Conservation (phyloP, 1,139 yeast species). For the Wickerhamiella pararugosa region DNA sequence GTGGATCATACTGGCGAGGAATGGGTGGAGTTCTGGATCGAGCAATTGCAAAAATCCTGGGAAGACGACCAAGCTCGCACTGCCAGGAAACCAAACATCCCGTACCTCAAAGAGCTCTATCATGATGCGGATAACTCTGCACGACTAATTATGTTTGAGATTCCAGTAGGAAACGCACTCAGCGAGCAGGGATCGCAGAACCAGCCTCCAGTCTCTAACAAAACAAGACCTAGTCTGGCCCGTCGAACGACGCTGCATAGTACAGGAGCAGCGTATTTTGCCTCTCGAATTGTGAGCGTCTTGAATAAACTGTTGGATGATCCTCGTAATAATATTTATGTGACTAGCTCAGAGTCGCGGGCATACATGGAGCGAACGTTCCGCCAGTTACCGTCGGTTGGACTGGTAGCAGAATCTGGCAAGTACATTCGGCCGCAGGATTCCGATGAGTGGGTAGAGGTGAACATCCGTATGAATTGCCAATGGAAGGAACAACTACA, state of each 20-base stretch:
- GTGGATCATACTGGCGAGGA: slow-evolving; percentile 50
- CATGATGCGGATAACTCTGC: slow-evolving; percentile 10
- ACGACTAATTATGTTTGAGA: slow-evolving; percentile 24
- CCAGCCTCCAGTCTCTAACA: background rate
- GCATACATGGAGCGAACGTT: slow-evolving; percentile 52
- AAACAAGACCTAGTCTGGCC: background rate
- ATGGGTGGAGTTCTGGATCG: slow-evolving; percentile 55
- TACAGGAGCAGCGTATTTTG: slow-evolving; percentile 9
- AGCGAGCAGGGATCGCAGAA: background rate
- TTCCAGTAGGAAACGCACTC: slow-evolving; percentile 15
- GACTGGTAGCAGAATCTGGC: slow-evolving; percentile 83
- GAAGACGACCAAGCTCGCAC: slow-evolving; percentile 35
- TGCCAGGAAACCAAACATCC: slow-evolving; percentile 20
- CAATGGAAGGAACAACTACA: slow-evolving; percentile 49
- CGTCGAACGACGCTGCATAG: background rate
- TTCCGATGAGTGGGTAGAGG: slow-evolving; percentile 44
- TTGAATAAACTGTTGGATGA: slow-evolving; percentile 37
- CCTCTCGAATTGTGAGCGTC: slow-evolving; percentile 16
- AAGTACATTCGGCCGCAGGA: slow-evolving; percentile 40
- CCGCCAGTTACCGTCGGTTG: slow-evolving; percentile 52
- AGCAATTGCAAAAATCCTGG: slow-evolving; percentile 49
- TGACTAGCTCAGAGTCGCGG: slow-evolving; percentile 51
- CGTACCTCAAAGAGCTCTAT: slow-evolving; percentile 15
- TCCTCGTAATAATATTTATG: slow-evolving; percentile 49
- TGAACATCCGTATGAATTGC: slow-evolving; percentile 17